These are phyloP conservation scores for Triticum dicoccoides DNA, from an alignment of 176 grass and related monocot genomes.

Conservation along the genomic window DNA sequence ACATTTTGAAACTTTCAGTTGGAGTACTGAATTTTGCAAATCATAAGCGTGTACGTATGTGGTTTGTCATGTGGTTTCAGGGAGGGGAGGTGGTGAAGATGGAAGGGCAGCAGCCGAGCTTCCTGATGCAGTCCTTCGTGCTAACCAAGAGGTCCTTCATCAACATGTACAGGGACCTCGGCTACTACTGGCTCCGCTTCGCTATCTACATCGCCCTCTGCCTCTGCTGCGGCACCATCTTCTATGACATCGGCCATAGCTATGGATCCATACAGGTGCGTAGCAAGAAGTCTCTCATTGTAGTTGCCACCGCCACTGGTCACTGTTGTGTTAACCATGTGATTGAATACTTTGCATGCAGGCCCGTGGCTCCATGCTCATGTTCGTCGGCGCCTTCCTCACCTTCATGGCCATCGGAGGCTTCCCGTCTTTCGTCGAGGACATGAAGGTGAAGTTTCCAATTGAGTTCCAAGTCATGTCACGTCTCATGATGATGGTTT, in stretches of 20 bases:
- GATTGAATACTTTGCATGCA: slow-evolving; percentile 35
- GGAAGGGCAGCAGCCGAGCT: slow-evolving; percentile 60
- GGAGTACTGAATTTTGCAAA: not conserved
- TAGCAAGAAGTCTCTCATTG: too few species aligned
- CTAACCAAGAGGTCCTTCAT: slow-evolving; percentile 88
- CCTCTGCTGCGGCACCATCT: slow-evolving; percentile 78
- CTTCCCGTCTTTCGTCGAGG: slow-evolving; percentile 95
- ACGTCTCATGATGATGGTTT: not conserved
- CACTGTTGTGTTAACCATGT: not conserved
- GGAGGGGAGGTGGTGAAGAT: slow-evolving; percentile 57
- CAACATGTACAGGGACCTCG: slow-evolving; percentile 94
- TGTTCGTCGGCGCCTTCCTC: slow-evolving; percentile 78
- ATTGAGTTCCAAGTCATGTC: not conserved
- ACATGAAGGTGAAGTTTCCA: slow-evolving; percentile 69
- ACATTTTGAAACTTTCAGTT: not conserved
- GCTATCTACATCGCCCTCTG: slow-evolving; percentile 71
- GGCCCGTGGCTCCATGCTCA: slow-evolving; percentile 88
- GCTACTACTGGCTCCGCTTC: slow-evolving; percentile 92
- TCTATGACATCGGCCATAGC: slow-evolving; percentile 55
- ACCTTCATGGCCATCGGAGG: slow-evolving; percentile 98
- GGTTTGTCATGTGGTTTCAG: slow-evolving; percentile 10
- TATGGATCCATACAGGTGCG: slow-evolving; percentile 76
- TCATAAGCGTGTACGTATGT: not conserved
- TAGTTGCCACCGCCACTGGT: too few species aligned
- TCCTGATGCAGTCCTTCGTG: slow-evolving; percentile 60